phyloP scores from a whole-genome alignment of 2,329 filamentous ascomycete genomes.

The Scorias spongiosa region DNA sequence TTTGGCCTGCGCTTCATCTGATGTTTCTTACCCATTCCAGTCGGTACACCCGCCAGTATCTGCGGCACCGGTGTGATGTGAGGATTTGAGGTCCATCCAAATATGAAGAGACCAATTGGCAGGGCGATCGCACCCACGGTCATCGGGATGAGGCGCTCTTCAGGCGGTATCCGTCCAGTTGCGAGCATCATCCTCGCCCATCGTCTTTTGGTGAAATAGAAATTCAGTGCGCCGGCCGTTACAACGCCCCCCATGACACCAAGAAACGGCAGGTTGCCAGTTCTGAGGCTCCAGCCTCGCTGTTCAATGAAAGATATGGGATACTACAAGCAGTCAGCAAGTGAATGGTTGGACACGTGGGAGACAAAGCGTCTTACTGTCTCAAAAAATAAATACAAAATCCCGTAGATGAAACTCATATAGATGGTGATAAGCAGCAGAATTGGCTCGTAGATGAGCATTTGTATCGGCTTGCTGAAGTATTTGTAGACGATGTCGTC shows the following conservation, averaged over 20 bases:
- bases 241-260: slow-evolving; percentile 13
- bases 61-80: slow-evolving; percentile 26
- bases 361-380: slow-evolving; percentile 20
- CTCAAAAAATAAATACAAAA: slow-evolving; percentile 26
- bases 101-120: slow-evolving; percentile 32
- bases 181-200: slow-evolving; percentile 9
- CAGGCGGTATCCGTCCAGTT: slow-evolving; percentile 18
- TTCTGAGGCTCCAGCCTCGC: slow-evolving; percentile 13
- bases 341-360: slow-evolving; percentile 7
- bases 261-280: slow-evolving; percentile 14
- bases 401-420: slow-evolving; percentile 15
- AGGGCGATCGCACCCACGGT: slow-evolving; percentile 27
- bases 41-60: slow-evolving; percentile 23
- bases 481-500: slow-evolving; percentile 13
- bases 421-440: slow-evolving; percentile 16
- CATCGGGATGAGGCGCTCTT: slow-evolving; percentile 30
- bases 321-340: slow-evolving; percentile 6
- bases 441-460: slow-evolving; percentile 16
- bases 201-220: slow-evolving; percentile 9
- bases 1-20: slow-evolving; percentile 49
- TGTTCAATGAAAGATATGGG: slow-evolving; percentile 16
- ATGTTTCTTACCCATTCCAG: slow-evolving; percentile 18
- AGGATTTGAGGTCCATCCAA: slow-evolving; percentile 27
- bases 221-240: slow-evolving; percentile 9
- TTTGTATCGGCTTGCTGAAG: slow-evolving; percentile 13